Percentiles rank a stretch among this genome's conserved stretches.
Evolutionary conservation across 768 basidiomycete genomes (phyloP).

Genomic region (Fomitopsis serialis): DNA sequence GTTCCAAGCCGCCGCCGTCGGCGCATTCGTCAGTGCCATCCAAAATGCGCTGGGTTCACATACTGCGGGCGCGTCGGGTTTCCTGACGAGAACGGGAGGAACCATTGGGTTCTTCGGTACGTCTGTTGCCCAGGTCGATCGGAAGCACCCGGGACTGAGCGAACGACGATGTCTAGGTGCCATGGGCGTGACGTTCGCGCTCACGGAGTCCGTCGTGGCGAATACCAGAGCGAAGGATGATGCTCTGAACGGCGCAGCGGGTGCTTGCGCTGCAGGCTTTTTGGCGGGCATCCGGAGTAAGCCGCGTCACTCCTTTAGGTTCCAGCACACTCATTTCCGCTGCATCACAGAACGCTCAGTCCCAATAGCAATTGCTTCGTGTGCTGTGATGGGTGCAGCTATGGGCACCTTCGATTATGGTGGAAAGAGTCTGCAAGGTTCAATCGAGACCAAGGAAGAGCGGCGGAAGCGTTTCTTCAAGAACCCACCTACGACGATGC

Average conservation of each 20-base stretch:
- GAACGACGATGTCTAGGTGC: conserved; percentile 48
- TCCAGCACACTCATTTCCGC: conserved; percentile 10
- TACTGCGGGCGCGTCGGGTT: conserved; percentile 75
- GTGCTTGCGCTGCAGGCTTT: conserved; percentile 92
- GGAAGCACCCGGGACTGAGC: conserved; percentile 2
- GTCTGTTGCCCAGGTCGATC: conserved; percentile 18
- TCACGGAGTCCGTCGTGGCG: conserved; percentile 75
- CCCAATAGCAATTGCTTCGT: conserved; percentile 76
- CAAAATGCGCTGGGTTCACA: conserved; percentile 82
- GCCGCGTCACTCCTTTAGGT: conserved; percentile 15
- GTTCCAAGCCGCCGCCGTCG: conserved; percentile 61
- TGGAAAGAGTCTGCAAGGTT: conserved; percentile 51
- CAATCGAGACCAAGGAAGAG: conserved; percentile 53
- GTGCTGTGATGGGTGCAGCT: conserved; percentile 70
- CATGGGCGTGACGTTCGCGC: conserved; percentile 83
- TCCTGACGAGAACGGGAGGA: conserved; percentile 81
- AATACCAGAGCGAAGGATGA: conserved; percentile 80
- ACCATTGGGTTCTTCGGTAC: conserved; percentile 90
- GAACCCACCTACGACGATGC: conserved; percentile 41
- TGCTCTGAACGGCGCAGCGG: conserved; percentile 75
- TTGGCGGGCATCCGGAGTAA: conserved; percentile 80
- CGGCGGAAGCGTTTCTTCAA: conserved; percentile 83
- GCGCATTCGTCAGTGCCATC: conserved; percentile 62
- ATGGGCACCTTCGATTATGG: conserved; percentile 81
- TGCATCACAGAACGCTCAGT: conserved; percentile 65